Base-by-base conservation (phyloP, 164 flowering plant species). In the Annona squamosa region DNA sequence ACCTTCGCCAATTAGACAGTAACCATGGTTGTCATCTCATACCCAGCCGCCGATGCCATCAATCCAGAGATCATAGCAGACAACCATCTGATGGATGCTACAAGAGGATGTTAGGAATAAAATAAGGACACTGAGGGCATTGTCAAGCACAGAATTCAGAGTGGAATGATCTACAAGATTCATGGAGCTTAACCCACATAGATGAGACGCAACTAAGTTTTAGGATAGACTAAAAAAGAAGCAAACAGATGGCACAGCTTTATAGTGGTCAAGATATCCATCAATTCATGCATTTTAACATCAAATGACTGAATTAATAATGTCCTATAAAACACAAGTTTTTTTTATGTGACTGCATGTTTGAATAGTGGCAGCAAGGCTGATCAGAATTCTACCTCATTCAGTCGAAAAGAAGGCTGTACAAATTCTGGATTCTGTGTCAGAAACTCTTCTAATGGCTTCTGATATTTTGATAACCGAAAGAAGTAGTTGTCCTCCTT, bases 401-500 rank as follows among this genome's bases (percentile, higher is more conserved):
- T 89, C 63, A 87, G 71, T 71, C 99, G 94, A 75, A 46, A 91
- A 59, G 92, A 81, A 71, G 99, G 99, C 85, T 91, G 93, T 65
- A 95, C 89, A 80, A 92, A 92, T 74, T 85, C 81, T 68, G 94
- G 92, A 81, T 95, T 88, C 41, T 78, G 74, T 45, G 73, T 19
- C 63, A 95, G 75, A 69, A 75, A 67, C 45, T 92, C 93, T 84
- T 95, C 98, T 78, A 95, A 76, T 68, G 70, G 48, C 52, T 87
- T 87, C 72, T 95, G 97, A 79, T 92, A 92, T 79, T 89, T 95
- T 48, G 97, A 91, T 74, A 95, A 78, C 46, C 95, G 92, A 84
- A 95, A 95, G 78, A 95, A 95, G 82, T 89, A 95, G 79, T 95
- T 95, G 74, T 92, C 94, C 82, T 92, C 98, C 80, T 86, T 95